These are phyloP conservation scores for Limnanthes douglasii DNA, from an alignment of 345 rosid genomes.

Conservation along the genomic window DNA sequence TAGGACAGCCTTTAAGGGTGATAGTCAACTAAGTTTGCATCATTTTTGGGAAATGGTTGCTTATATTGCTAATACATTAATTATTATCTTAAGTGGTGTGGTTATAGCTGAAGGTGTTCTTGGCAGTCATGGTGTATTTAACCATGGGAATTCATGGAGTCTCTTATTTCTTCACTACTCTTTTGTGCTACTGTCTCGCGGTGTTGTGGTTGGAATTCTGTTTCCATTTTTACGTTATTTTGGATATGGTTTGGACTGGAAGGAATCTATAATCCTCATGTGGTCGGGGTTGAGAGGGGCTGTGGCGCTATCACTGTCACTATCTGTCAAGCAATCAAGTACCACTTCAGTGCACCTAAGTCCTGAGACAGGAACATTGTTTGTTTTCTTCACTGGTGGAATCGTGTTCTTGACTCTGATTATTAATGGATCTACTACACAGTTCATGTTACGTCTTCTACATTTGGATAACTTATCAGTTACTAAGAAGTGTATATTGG, in stretches of 20 bases:
- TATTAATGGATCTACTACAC: slow-evolving; percentile 88
- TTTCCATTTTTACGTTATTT: slow-evolving; percentile 44
- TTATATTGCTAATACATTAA: slow-evolving; percentile 90
- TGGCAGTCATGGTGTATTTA: slow-evolving; percentile 25
- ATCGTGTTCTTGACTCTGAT: slow-evolving; percentile 84
- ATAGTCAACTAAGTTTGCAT: slow-evolving; percentile 85
- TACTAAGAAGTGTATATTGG: slow-evolving; percentile 76
- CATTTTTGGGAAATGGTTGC: slow-evolving; percentile 98
- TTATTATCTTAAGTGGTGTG: slow-evolving; percentile 92
- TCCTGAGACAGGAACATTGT: slow-evolving; percentile 64
- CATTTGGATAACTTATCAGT: slow-evolving; percentile 59
- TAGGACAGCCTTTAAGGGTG: slow-evolving; percentile 90
- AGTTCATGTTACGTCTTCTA: slow-evolving; percentile 59
- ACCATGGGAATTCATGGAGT: slow-evolving; percentile 61
- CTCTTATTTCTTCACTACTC: slow-evolving; percentile 58
- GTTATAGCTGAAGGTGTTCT: slow-evolving; percentile 91
- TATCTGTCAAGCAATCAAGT: slow-evolving; percentile 76
- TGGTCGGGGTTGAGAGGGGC: slow-evolving; percentile 98
- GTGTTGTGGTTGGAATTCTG: slow-evolving; percentile 51
- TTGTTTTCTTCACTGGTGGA: slow-evolving; percentile 92
- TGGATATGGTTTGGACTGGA: slow-evolving; percentile 95
- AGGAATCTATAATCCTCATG: slow-evolving; percentile 63
- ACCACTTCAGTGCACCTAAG: slow-evolving; percentile 28
- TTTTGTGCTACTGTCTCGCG: slow-evolving; percentile 56
- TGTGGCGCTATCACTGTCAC: slow-evolving; percentile 81